Percentiles rank a stretch among this genome's conserved stretches.
Evolutionary conservation across 345 rosid species (phyloP).

Genomic region (Eucalyptus shirleyi): DNA sequence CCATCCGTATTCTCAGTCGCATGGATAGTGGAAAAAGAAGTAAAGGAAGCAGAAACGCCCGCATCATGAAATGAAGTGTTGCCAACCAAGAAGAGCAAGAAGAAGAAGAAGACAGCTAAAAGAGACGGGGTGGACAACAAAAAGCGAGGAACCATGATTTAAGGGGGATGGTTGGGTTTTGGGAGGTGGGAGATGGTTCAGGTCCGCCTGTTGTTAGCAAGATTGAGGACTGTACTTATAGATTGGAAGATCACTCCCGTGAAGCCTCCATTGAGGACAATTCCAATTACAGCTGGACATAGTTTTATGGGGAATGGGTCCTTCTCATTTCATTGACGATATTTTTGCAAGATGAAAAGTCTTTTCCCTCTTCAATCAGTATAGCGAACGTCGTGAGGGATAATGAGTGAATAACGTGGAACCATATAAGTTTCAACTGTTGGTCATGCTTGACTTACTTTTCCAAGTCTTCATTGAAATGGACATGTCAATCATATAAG

Average conservation of each 20-base stretch:
- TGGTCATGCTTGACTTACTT: background rate
- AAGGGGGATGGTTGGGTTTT: background rate
- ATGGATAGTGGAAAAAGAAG: background rate
- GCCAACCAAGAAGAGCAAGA: background rate
- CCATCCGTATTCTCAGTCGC: rapidly evolving
- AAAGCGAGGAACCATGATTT: background rate
- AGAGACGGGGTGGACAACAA: background rate
- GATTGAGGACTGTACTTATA: background rate
- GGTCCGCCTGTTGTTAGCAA: background rate
- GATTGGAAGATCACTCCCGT: background rate
- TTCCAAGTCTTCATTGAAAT: background rate
- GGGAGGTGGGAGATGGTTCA: background rate
- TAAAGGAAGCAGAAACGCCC: background rate
- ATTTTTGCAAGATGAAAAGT: too few species aligned
- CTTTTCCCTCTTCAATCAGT: rapidly evolving
- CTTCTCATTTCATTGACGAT: background rate
- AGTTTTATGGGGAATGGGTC: background rate
- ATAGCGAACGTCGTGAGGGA: background rate
- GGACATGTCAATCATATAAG: background rate
- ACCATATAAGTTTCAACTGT: rapidly evolving
- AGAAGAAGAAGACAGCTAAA: background rate
- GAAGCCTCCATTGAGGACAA: background rate
- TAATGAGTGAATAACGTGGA: background rate
- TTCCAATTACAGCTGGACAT: background rate
- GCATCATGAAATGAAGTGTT: background rate